Conservation (phyloP, 495 filamentous ascomycete genomes). For the Aspergillus sparsus region DNA sequence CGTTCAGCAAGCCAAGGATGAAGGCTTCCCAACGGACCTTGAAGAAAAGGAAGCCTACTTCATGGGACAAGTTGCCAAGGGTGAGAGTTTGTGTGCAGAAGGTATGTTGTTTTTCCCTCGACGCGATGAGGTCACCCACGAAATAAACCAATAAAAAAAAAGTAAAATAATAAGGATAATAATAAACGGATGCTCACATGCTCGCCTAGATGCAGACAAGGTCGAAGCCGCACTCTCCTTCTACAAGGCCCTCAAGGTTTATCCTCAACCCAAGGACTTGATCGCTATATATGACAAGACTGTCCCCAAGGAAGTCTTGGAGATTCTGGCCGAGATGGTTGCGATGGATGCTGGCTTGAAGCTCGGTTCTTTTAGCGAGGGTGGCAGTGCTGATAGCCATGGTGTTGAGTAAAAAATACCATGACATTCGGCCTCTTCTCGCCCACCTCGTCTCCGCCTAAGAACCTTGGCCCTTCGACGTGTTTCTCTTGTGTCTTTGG, state of each 20-base stretch:
- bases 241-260: slow-evolving; percentile 98
- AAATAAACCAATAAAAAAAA: background rate
- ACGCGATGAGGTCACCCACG: background rate
- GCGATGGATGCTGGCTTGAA: slow-evolving; percentile 77
- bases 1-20: slow-evolving; percentile 77
- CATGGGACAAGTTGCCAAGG: slow-evolving; percentile 87
- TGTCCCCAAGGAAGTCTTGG: slow-evolving; percentile 89
- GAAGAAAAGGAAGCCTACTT: slow-evolving; percentile 94
- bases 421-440: slow-evolving; percentile 8
- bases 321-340: slow-evolving; percentile 97
- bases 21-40: slow-evolving; percentile 85
- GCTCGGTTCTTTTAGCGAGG: slow-evolving; percentile 52
- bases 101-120: slow-evolving; percentile 47
- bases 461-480: slow-evolving; percentile 21
- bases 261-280: slow-evolving; percentile 87
- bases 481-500: slow-evolving; percentile 22
- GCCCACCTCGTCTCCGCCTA: slow-evolving; percentile 18
- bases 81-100: slow-evolving; percentile 73
- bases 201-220: slow-evolving; percentile 61
- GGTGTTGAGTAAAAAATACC: slow-evolving; percentile 38
- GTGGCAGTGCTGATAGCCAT: slow-evolving; percentile 39
- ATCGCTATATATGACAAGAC: slow-evolving; percentile 98
- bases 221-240: slow-evolving; percentile 90
- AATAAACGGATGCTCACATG: slow-evolving; percentile 19
- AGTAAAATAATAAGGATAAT: slow-evolving; percentile 13